Conservation (phyloP, 2,329 filamentous ascomycete genomes). For the Raffaelea albimanens region DNA sequence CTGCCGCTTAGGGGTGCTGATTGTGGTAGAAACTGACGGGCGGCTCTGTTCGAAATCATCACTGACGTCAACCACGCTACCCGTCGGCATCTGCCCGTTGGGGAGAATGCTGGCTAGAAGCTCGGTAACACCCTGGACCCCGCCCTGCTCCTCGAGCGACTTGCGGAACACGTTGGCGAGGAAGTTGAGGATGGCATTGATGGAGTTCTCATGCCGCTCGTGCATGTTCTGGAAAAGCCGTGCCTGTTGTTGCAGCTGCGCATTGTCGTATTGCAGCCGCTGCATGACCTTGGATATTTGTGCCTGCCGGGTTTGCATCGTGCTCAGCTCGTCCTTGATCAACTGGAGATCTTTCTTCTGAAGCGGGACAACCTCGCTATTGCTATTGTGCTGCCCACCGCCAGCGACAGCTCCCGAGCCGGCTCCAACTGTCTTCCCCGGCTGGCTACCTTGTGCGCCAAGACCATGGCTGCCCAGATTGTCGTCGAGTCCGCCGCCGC, state of each 20-base stretch:
- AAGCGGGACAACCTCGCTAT: constrained; percentile 35
- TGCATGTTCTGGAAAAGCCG: constrained; percentile 84
- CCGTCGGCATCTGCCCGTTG: constrained; percentile 40
- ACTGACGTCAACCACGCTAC: constrained; percentile 48
- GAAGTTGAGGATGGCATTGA: constrained; percentile 97
- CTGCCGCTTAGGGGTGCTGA: constrained; percentile 37
- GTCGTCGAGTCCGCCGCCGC: constrained; percentile 35
- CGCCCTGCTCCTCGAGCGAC: constrained; percentile 75
- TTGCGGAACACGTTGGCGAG: constrained; percentile 94
- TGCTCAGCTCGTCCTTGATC: constrained; percentile 70
- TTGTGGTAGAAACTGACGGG: constrained; percentile 21
- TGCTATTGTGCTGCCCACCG: background rate
- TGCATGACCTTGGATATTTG: constrained; percentile 76
- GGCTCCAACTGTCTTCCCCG: background rate
- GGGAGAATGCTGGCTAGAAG: constrained; percentile 72
- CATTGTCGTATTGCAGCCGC: constrained; percentile 74
- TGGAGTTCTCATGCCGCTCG: constrained; percentile 94
- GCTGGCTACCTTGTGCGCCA: constrained; percentile 6
- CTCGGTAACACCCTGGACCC: constrained; percentile 68
- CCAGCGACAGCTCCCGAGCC: background rate
- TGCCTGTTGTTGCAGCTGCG: constrained; percentile 79
- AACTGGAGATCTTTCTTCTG: constrained; percentile 66
- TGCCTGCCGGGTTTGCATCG: constrained; percentile 76
- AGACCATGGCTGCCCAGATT: constrained; percentile 12
- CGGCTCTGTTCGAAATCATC: constrained; percentile 47